Base-by-base conservation (phyloP, 2,329 filamentous ascomycete species). In the Calonectria henricotiae region DNA sequence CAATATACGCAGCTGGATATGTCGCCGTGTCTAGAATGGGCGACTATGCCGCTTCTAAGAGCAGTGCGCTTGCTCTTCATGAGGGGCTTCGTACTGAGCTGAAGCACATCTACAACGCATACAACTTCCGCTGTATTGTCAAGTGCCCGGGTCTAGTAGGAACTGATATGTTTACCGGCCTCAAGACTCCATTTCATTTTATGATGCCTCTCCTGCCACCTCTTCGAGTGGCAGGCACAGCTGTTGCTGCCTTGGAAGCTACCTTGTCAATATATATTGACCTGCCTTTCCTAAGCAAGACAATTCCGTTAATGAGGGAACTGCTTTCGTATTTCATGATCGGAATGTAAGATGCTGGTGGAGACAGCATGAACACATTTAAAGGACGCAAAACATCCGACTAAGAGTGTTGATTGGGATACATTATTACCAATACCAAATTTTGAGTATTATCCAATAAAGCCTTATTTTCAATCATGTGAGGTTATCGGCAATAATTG, bases 61-160 rank as follows among this genome's bases (percentile, higher is more conserved):
- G 30, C 13, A 32, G 32, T 6, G 20, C 51, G n/a, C 20, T 58
- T 20, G 17, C 51, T 2, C 32, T 58, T 25, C 51, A 58, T 15
- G 51, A 41, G 12, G 51, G 51, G 6, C 51, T 58, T 39, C 32
- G 37, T 8, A 39, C 51, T 11, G 51, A 58, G 32, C 15, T 58
- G 51, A 58, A 39, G 51, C 51, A 58, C 20, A 39, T 58, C 12
- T 58, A 58, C 32, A 39, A 58, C 32, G 51, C 51, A 17, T n/a
- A 32, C 32, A 39, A 58, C 20, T 32, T 58, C 11, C 32, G 51
- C 32, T 58, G 51, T n/a, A 58, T 32, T 11, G 35, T 58, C 13
- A 5, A 39, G 2, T 58, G 51, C 13, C 51, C 51, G 12, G n/a
- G 20, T 2, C 20, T 15, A 4, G 51, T 58, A 7, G 51, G 51